Base-by-base conservation (phyloP, 805 yeast genomes). In the Kuraishia floccosa region DNA sequence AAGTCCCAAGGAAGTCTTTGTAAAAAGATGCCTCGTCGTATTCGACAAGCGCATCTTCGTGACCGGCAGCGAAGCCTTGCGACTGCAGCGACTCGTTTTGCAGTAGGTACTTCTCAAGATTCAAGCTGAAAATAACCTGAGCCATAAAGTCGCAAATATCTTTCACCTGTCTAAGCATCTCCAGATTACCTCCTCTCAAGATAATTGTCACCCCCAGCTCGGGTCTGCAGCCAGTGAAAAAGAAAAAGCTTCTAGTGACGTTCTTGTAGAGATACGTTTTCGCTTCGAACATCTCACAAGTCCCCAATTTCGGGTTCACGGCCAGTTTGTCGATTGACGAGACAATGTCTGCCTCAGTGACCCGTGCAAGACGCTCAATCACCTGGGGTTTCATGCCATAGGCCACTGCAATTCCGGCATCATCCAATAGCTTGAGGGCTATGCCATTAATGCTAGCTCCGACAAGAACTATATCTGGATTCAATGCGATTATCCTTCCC, bases 291-390 rank as follows among this genome's bases (percentile, higher is more conserved):
- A 54, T 51, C 3, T 64, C 70, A 53, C 97, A 89, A 6, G 60
- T 58, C 0, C 98, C 99, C 30, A 91, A 58, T 33, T 67, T 72
- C 3, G 84, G 74, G 25, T 62, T 65, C 41, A 76, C 66, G 9
- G 91, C 83, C 10, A 91, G 58, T 45, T 80, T 83, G 46, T 91
- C 96, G 32, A 86, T 79, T 0, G 96, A 79, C 14, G 78, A 74
- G 14, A 84, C 80, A 15, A 93, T 75, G 44, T 86, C 96, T 1
- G 94, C 86, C 30, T 72, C 76, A 0, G 95, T 80, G 39, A 85
- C 63, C 33, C 85, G 60, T 0, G 96, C 71, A 4, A 89, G 66
- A 33, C 93, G 63, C 38, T 77, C 80, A 26, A 91, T 68, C 1
- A 86, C 87, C 40, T 76, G 85, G 0, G 82, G 83, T 46, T 91